Percentiles rank a stretch among this genome's conserved stretches.
These are phyloP conservation scores for Colletotrichum phormii DNA, from an alignment of 2,329 filamentous ascomycete genomes.

Conservation along the genomic window DNA sequence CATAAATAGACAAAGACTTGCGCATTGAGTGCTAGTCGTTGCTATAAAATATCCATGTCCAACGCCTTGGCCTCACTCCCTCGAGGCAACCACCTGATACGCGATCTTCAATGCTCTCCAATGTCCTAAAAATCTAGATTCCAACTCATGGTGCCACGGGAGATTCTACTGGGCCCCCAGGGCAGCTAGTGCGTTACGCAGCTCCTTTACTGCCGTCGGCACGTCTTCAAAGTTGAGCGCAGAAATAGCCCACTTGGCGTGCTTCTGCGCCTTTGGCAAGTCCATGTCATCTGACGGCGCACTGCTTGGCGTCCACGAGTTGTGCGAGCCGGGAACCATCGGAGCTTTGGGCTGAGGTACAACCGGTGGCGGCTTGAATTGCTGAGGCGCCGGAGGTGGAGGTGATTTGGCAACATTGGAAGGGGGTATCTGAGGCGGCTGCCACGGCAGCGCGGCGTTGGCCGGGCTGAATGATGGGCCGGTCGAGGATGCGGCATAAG, in stretches of 20 bases:
- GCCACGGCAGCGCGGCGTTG: slow-evolving; percentile 21
- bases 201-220: slow-evolving; percentile 86
- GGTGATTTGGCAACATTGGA: slow-evolving; percentile 3
- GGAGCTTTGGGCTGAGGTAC: slow-evolving; percentile 22
- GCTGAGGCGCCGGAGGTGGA: slow-evolving; percentile 38
- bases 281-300: slow-evolving; percentile 57
- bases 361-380: slow-evolving; percentile 38
- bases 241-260: slow-evolving; percentile 96
- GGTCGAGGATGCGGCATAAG: slow-evolving; percentile 26
- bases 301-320: slow-evolving; percentile 34
- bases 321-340: slow-evolving; percentile 24
- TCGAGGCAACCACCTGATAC: background rate
- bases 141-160: background rate
- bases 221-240: slow-evolving; percentile 98
- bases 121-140: background rate
- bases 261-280: slow-evolving; percentile 88
- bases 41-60: background rate
- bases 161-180: slow-evolving; percentile 67
- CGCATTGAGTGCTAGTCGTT: background rate
- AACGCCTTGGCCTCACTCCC: background rate
- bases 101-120: background rate
- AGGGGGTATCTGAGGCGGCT: slow-evolving; percentile 21
- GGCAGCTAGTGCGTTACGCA: slow-evolving; percentile 78
- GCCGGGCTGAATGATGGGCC: slow-evolving; percentile 29
- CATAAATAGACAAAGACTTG: background rate